These are phyloP conservation scores for Colletotrichum acutatum DNA, from an alignment of 2,329 filamentous ascomycete genomes.

Conservation along the genomic window DNA sequence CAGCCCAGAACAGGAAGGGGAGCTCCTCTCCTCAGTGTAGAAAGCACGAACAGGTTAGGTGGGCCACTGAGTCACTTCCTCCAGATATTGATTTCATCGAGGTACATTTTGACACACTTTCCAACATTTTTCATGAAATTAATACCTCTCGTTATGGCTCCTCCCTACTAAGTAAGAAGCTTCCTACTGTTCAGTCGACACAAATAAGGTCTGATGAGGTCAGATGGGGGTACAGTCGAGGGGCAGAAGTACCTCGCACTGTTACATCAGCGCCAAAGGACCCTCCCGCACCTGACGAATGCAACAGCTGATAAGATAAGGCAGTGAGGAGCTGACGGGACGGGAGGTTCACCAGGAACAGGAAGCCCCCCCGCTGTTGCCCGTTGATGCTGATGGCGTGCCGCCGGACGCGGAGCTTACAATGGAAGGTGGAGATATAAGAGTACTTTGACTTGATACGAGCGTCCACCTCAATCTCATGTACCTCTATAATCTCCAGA, in stretches of 20 bases:
- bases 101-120: too few species aligned
- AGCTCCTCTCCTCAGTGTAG: background rate
- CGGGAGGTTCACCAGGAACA: background rate
- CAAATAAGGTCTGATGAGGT: background rate
- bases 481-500: background rate
- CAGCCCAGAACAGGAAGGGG: background rate
- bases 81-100: too few species aligned
- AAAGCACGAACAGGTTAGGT: background rate
- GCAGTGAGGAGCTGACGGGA: background rate
- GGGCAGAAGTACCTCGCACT: background rate
- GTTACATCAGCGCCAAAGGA: constrained; percentile 21
- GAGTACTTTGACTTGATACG: background rate
- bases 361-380: constrained; percentile 13
- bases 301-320: constrained; percentile 16
- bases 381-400: background rate
- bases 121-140: too few species aligned
- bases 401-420: background rate
- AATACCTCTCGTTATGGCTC: background rate
- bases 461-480: accelerated
- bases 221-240: background rate
- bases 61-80: background rate
- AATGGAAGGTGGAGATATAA: background rate
- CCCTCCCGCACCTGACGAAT: constrained; percentile 4
- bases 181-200: too few species aligned
- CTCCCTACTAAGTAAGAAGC: too few species aligned